Conservation (phyloP, 2,329 filamentous ascomycete genomes). For the Fusarium bactridioides region DNA sequence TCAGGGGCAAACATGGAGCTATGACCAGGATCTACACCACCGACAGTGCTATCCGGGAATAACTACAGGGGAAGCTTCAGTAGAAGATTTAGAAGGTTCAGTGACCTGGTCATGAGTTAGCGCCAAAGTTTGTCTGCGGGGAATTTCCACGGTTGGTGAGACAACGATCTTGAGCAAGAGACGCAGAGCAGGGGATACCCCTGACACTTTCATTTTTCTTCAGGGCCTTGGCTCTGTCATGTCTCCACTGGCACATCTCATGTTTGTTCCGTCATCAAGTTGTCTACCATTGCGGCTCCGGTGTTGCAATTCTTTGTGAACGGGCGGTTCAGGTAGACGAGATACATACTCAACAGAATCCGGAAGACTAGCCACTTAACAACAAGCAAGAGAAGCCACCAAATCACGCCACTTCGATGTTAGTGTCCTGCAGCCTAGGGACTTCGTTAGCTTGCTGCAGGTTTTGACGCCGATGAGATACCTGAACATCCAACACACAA, state of each 20-base stretch:
- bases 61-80: neutral
- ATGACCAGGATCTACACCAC: neutral
- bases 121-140: neutral
- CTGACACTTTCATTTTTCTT: neutral
- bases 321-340: neutral
- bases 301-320: neutral
- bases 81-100: neutral
- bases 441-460: neutral
- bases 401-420: neutral
- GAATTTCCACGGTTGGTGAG: conserved; percentile 13
- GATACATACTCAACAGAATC: neutral
- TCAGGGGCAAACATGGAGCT: neutral
- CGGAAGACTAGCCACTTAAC: neutral
- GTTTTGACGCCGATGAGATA: neutral
- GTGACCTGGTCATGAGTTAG: conserved; percentile 12
- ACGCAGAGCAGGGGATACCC: neutral
- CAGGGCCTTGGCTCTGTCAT: neutral
- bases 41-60: conserved; percentile 10
- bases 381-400: neutral
- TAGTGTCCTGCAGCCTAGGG: neutral
- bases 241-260: neutral
- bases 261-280: neutral
- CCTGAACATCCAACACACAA: neutral
- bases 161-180: conserved; percentile 27
- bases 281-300: neutral